Evolutionary conservation across 2,329 filamentous ascomycete genomes (phyloP), one percentile per base, ranked within the genome.

Genomic region (Metarhizium guizhouense): DNA sequence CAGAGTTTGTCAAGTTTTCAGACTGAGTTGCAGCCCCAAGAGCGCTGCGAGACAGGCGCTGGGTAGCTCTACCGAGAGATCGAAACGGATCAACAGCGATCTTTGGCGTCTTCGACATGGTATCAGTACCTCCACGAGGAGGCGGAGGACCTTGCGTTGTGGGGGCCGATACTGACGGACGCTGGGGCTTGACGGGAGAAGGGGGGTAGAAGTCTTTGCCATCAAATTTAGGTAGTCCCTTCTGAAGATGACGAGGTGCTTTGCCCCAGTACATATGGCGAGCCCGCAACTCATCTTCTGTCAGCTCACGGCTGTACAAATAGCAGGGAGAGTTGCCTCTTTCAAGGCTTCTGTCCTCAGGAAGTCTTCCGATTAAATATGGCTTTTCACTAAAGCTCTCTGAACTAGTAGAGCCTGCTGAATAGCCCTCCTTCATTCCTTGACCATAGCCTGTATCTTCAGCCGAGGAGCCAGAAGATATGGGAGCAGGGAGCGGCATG

Each of bases 151-250:
- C 18, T 38, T 42, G 48, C 40, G 52, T 38, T 13, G 38, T 38
- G 13, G 52, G 50, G 25, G 47, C 56, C 29, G 55, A 40, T 13
- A 42, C 47, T 18, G 43, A 51, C 16, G 45, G 50, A 18, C 14
- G 7, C 4, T 51, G 45, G 40, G 47, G 49, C 25, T 60, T 60
- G 30, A 48, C 65, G 1, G 80, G 79, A 0, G 82, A 84, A 3
- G 80, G 70, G 34, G 78, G 80, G 58, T 84, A 85, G 61, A 85
- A 85, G 64, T 85, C 76, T 64, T 82, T 84, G 29, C 83, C 82
- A 60, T 86, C 82, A 61, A 83, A 86, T 65, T 82, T 85, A 38
- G 83, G 82, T 45, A 85, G 69, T 2, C 81, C 79, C 38, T 71
- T 74, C 51, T 77, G 72, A 13, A 74, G 72, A 59, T 76, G 74